Evolutionary conservation across 805 yeast genomes (phyloP), one percentile per base, ranked within the genome.

Genomic region (Wickerhamiella occidentalis): DNA sequence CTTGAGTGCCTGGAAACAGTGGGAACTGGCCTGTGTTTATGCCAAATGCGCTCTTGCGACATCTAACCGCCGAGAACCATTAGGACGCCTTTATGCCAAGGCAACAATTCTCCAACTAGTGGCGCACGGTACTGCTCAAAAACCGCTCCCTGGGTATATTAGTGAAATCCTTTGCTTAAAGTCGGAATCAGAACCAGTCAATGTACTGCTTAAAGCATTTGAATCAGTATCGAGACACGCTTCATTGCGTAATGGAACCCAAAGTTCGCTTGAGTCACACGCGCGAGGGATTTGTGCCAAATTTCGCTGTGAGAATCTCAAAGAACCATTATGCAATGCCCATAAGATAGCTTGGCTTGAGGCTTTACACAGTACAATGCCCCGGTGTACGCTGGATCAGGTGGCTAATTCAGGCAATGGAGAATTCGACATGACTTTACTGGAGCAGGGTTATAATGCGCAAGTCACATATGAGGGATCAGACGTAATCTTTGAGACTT

Each of bases 321-420:
- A 13, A 11, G 17, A 11, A 2, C 47, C 38, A 7, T 21, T 45
- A 7, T 7, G 15, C 21, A 11, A 35, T 21, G 40, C 47, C 21
- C 35, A 23, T 40, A 25, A 45, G 19, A 35, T 45, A 23, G 40
- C 41, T 3, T 45, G 47, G 47, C 47, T 45, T 23, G 18, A 35
- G 9, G 47, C 41, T 15, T 21, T 35, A 9, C 47, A 45, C 33
- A 35, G 21, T 19, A 25, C 28, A 3, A 45, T 45, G 47, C 47
- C 47, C 33, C 21, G 25, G 23, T 9, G 26, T 7, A 13, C 18
- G 21, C 40, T 45, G 19, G 47, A 37, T 8, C 23, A 22, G 13
- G 47, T 36, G 19, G 40, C 21, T 29, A 28, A 45, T 7, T 22
- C 40, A 13, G 33, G 47, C 11, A 17, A 37, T 3, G 18, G 15